Base-by-base conservation (phyloP, 768 basidiomycete species). In the Boletus fagicola region DNA sequence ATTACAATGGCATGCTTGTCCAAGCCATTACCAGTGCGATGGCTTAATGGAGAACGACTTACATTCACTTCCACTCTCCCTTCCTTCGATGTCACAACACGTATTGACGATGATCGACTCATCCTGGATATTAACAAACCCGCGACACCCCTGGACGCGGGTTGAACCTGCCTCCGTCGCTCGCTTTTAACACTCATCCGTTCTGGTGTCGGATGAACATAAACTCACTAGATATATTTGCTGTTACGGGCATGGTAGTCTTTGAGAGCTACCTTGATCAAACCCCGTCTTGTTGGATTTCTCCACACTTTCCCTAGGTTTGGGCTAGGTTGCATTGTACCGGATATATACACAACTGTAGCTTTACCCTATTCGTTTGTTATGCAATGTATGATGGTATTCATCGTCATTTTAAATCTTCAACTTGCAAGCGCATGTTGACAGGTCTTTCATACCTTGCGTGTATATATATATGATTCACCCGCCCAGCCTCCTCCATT, bases 1-100 rank as follows among this genome's bases (percentile, higher is more conserved):
- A 81, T 63, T 75, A 62, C 62, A 44, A 76, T 7, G 67, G 72
- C 56, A 59, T 72, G 16, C 69, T 77, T n/a, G 50, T 76, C 47
- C 49, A 64, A 5, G 63, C 76, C 45, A 77, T 77, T 52, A 58
- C 20, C 15, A n/a, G 30, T 1, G 75, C 63, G 15, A 70, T 73
- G 60, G 58, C 62, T 35, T 67, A 4, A 62, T 45, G 57, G 44
- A 56, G 35, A 39, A 51, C 28, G 16, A 54, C 60, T 30, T 52
- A 1, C 61, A 54, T 36, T 54, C 56, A 12, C 33, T 54, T 47
- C 9, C 44, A 20, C 39, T 44, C n/a, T 24, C 47, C 51, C 18
- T 38, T 55, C 50, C 35, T 67, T 62, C 57, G 57, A 54, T 45
- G 54, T 54, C 6, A 51, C 30, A 20, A 48, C 22, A 42, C 20